Evolutionary conservation across 1,284 basidiomycete genomes (phyloP), one percentile per base, ranked within the genome.

Genomic region (Kwoniella shivajii): DNA sequence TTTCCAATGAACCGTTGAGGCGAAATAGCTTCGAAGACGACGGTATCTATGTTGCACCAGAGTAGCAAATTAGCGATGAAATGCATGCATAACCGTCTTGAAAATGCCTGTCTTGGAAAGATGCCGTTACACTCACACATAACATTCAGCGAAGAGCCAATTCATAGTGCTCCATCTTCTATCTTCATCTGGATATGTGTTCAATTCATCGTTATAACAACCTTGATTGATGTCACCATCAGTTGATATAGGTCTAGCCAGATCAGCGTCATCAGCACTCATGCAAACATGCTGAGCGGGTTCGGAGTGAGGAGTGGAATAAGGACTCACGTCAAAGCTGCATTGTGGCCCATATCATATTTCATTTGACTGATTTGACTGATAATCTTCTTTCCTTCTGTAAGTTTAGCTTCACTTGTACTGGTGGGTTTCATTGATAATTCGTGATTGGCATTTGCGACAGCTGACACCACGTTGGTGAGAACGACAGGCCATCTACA

Each of bases 121-220:
- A 18, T n/a, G n/a, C n/a, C n/a, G n/a, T n/a, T n/a, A n/a, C n/a
- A 74, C 84, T 54, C 51, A 78, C 76, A 82, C 72, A 65, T 82
- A 82, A 68, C 81, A 96, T 85, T 98, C 95, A 58, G 92, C 90
- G 73, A 84, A 97, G 13, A 99, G 82, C 92, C 94, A 98, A 4
- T 92, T 89, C 7, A 90, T 86, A 1, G 84, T 88, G 73, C 93
- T 92, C 95, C 95, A 99, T 0, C 87, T 89, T 64, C 87, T 82
- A 60, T 84, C 82, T 1, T 81, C 79, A 1, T 81, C 74, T 11
- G 79, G 69, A 2, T 89, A 80, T 1, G 75, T 72, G 2, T 77
- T 77, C 11, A 97, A 80, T 62, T 90, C 87, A 0, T 79, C 71
- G 64, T 97, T 96, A 78, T 92, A 96, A 22, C 83, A 78, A 0